These are phyloP conservation scores for Colletotrichum abscissum DNA, from an alignment of 2,329 filamentous ascomycete genomes.

Conservation along the genomic window DNA sequence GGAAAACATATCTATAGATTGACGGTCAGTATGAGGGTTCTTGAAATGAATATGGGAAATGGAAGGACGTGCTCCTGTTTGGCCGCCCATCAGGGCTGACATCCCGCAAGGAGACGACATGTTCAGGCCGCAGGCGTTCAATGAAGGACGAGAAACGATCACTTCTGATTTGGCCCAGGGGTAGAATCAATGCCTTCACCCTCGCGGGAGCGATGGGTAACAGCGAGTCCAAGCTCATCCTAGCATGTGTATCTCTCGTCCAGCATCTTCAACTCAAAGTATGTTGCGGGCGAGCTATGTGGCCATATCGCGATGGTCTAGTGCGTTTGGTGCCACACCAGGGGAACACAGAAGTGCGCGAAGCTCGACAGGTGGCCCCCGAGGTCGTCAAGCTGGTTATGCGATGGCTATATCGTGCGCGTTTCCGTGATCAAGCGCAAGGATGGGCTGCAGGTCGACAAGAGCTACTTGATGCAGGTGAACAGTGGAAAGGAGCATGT, in stretches of 20 bases:
- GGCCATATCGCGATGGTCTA: constrained; percentile 29
- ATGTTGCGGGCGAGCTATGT: constrained; percentile 24
- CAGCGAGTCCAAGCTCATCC: constrained; percentile 89
- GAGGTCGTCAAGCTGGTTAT: not conserved
- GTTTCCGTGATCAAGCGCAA: not conserved
- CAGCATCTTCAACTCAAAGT: constrained; percentile 35
- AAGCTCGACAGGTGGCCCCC: constrained; percentile 16
- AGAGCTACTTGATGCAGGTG: constrained; percentile 15
- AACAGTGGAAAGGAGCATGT: constrained; percentile 10
- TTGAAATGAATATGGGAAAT: not conserved
- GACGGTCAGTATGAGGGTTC: constrained; percentile 13
- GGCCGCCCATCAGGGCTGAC: constrained; percentile 86
- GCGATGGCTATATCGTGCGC: not conserved
- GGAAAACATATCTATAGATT: constrained; percentile 84
- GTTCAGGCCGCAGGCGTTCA: constrained; percentile 80
- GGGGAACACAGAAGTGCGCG: constrained; percentile 1
- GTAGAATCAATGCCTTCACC: constrained; percentile 87
- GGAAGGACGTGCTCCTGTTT: constrained; percentile 75
- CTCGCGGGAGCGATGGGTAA: constrained; percentile 92
- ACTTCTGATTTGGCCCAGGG: constrained; percentile 86
- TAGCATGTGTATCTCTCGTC: constrained; percentile 56
- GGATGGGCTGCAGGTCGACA: constrained; percentile 15
- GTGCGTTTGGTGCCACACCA: not conserved
- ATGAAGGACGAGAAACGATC: constrained; percentile 84
- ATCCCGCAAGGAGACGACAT: constrained; percentile 86